These are phyloP conservation scores for Monilinia polystroma DNA, from an alignment of 2,329 filamentous ascomycete genomes.

Conservation along the genomic window DNA sequence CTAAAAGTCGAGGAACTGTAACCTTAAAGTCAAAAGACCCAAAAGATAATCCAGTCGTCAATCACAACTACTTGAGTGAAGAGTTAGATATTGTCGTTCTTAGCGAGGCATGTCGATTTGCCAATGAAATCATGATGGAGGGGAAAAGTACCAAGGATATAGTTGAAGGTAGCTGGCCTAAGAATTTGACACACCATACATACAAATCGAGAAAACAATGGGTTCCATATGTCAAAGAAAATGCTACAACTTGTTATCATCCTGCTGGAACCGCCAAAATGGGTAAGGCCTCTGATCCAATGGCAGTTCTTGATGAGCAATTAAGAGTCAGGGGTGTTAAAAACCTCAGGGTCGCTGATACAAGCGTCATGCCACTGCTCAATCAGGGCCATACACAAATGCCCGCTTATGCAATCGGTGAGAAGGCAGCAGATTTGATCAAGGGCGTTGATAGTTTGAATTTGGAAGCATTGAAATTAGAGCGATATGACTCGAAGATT, in stretches of 20 bases:
- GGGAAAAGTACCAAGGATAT: slow-evolving; percentile 58
- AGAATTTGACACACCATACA: slow-evolving; percentile 50
- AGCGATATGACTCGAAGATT: neutral
- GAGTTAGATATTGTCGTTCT: slow-evolving; percentile 59
- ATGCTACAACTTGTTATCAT: slow-evolving; percentile 63
- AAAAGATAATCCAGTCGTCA: slow-evolving; percentile 53
- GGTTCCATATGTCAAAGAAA: slow-evolving; percentile 55
- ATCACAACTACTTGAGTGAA: slow-evolving; percentile 58
- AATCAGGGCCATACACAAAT: slow-evolving; percentile 56
- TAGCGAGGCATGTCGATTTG: slow-evolving; percentile 56
- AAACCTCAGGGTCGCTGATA: slow-evolving; percentile 36
- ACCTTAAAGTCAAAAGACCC: slow-evolving; percentile 51
- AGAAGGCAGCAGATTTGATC: slow-evolving; percentile 53
- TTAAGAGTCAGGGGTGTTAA: slow-evolving; percentile 33
- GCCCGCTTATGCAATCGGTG: slow-evolving; percentile 58
- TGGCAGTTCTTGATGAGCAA: slow-evolving; percentile 40
- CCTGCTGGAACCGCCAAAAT: slow-evolving; percentile 58
- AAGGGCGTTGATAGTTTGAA: slow-evolving; percentile 40
- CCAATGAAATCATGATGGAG: slow-evolving; percentile 59
- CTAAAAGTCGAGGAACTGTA: slow-evolving; percentile 57
- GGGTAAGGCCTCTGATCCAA: slow-evolving; percentile 48
- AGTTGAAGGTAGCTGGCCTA: slow-evolving; percentile 60
- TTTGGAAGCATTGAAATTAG: slow-evolving; percentile 3
- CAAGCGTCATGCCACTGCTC: slow-evolving; percentile 40
- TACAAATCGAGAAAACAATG: slow-evolving; percentile 57